phyloP scores from a whole-genome alignment of 306 rosid genomes.

The Cucurbita pepo region DNA sequence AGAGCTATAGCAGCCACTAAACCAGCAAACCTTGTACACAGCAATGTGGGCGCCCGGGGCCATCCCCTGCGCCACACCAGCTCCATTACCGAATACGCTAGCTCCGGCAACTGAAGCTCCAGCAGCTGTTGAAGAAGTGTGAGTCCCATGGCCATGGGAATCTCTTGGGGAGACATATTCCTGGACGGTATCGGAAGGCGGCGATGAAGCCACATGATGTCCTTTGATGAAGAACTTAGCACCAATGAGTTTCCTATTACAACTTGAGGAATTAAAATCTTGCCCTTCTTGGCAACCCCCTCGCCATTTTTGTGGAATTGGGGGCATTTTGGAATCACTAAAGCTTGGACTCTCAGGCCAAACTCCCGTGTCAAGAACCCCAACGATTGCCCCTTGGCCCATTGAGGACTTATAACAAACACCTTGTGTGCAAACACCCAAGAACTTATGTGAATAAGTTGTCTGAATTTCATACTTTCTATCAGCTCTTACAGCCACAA shows the following conservation, averaged over 20 bases:
- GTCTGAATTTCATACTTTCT: conserved; percentile 38
- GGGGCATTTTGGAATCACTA: conserved; percentile 57
- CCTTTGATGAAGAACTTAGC: conserved; percentile 80
- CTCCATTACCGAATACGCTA: conserved; percentile 55
- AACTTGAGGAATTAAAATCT: conserved; percentile 48
- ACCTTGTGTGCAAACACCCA: conserved; percentile 34
- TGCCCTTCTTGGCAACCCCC: conserved; percentile 76
- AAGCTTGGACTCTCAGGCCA: conserved; percentile 96
- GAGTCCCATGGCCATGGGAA: conserved; percentile 82
- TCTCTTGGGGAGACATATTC: conserved; percentile 77
- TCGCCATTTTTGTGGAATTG: conserved; percentile 57
- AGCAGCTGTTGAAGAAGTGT: conserved; percentile 72
- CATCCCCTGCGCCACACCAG: conserved; percentile 77
- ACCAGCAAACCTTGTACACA: conserved; percentile 83
- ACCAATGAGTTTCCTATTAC: conserved; percentile 75
- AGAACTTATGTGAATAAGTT: conserved; percentile 74
- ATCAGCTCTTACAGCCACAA: conserved; percentile 57
- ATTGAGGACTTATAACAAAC: conserved; percentile 55
- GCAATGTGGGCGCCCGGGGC: conserved; percentile 84
- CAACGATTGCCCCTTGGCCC: conserved; percentile 65
- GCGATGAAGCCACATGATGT: conserved; percentile 38
- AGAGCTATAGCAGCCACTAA: conserved; percentile 76
- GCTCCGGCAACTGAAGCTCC: conserved; percentile 52
- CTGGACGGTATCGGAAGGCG: conserved; percentile 18
- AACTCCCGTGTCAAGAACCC: conserved; percentile 82